Percentiles rank a stretch among this genome's conserved stretches.
Evolutionary conservation across 345 rosid genomes (phyloP).

Genomic region (Hibiscus trionum): DNA sequence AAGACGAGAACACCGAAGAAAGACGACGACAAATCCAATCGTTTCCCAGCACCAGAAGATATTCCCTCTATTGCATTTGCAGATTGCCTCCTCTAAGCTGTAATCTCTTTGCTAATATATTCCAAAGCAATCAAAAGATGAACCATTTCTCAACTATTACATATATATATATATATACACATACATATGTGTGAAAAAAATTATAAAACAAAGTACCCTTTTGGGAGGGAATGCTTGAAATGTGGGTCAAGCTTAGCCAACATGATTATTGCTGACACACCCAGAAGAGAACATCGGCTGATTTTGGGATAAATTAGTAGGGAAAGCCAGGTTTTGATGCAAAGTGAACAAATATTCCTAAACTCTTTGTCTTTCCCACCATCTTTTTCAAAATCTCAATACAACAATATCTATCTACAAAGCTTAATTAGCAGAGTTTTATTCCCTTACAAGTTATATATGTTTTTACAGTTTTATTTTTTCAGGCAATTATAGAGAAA

Average conservation of each 20-base stretch:
- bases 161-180: constrained; percentile 13
- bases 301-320: constrained; percentile 11
- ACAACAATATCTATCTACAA: neutral
- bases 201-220: constrained; percentile 1
- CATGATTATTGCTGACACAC: constrained; percentile 19
- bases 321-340: constrained; percentile 15
- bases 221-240: constrained; percentile 29
- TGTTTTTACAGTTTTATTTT: neutral
- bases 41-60: constrained; percentile 30
- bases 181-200: neutral
- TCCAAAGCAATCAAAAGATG: no score
- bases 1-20: constrained; percentile 8
- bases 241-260: constrained; percentile 18
- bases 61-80: constrained; percentile 37
- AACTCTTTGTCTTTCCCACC: constrained; percentile 18
- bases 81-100: constrained; percentile 13
- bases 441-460: constrained; percentile 11
- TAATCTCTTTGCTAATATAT: constrained; percentile 6
- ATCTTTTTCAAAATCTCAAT: constrained; percentile 13
- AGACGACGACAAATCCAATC: neutral
- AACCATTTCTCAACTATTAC: neutral
- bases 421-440: constrained; percentile 2
- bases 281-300: constrained; percentile 23
- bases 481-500: neutral
- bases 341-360: constrained; percentile 20